Conservation (phyloP, 2,329 filamentous ascomycete genomes). For the Cercospora beticola region DNA sequence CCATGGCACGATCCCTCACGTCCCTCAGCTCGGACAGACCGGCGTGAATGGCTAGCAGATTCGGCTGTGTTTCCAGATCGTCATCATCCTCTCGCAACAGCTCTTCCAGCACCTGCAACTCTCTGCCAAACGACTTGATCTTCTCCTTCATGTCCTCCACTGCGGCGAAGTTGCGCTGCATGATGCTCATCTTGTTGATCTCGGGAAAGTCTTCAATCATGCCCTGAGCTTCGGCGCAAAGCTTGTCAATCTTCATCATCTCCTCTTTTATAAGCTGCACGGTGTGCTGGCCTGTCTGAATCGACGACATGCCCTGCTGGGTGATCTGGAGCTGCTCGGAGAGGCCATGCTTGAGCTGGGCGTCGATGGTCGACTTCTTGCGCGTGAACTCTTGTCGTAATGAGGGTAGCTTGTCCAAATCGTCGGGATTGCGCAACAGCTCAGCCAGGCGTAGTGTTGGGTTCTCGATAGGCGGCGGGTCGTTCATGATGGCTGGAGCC, state of each 20-base stretch:
- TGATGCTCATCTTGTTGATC: slow-evolving; percentile 88
- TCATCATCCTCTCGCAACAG: slow-evolving; percentile 81
- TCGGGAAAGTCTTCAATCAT: slow-evolving; percentile 96
- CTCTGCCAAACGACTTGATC: slow-evolving; percentile 80
- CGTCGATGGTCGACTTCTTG: slow-evolving; percentile 89
- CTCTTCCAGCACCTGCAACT: slow-evolving; percentile 71
- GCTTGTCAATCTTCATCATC: slow-evolving; percentile 96
- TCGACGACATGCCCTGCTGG: slow-evolving; percentile 84
- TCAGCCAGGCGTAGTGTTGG: slow-evolving; percentile 71
- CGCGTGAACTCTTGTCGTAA: slow-evolving; percentile 90
- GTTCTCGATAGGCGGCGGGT: slow-evolving; percentile 32
- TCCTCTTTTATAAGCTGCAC: slow-evolving; percentile 95
- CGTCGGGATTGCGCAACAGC: slow-evolving; percentile 90
- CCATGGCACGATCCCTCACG: slow-evolving; percentile 93
- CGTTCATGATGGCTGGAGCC: slow-evolving; percentile 31
- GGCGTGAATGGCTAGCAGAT: slow-evolving; percentile 85
- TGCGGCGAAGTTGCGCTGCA: slow-evolving; percentile 92
- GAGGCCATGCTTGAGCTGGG: slow-evolving; percentile 81
- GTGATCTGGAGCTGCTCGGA: slow-evolving; percentile 93
- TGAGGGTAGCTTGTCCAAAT: slow-evolving; percentile 90
- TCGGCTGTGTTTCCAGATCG: slow-evolving; percentile 86
- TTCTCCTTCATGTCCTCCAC: slow-evolving; percentile 92
- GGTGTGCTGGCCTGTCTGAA: slow-evolving; percentile 86
- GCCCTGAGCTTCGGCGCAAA: slow-evolving; percentile 94
- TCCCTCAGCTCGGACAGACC: slow-evolving; percentile 88